Percentiles rank a stretch among this genome's conserved stretches.
phyloP scores from a whole-genome alignment of 176 grass and related monocot genomes.

The Hsuehochloa calcarea region DNA sequence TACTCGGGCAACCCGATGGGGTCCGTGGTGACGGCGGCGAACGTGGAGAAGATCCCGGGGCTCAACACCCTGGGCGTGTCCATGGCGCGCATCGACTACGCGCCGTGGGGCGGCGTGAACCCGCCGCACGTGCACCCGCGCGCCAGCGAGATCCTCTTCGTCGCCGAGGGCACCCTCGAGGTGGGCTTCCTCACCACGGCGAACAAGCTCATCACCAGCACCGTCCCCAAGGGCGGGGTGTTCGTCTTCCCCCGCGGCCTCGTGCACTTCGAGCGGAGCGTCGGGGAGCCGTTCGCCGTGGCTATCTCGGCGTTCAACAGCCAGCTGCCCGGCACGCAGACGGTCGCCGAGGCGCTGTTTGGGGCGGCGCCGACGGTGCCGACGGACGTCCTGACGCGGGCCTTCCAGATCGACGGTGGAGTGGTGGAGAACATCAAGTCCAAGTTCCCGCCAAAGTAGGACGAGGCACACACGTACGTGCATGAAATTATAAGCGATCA shows the following conservation, averaged over 20 bases:
- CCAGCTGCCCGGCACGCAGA: constrained; percentile 53
- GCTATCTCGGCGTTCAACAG: constrained; percentile 55
- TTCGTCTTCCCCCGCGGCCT: constrained; percentile 68
- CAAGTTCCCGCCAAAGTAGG: constrained; percentile 23
- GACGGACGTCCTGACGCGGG: constrained; percentile 26
- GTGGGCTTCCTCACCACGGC: constrained; percentile 50
- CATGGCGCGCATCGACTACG: constrained; percentile 62
- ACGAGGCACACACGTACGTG: not conserved
- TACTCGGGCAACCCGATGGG: constrained; percentile 48
- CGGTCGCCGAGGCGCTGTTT: constrained; percentile 40
- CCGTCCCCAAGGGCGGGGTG: constrained; percentile 41
- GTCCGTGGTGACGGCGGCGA: constrained; percentile 46
- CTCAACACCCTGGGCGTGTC: constrained; percentile 70
- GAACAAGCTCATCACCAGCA: constrained; percentile 30
- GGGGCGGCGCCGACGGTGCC: constrained; percentile 31
- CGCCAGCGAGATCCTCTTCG: no score
- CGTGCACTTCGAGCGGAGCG: constrained; percentile 57
- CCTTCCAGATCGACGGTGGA: constrained; percentile 41
- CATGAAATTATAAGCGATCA: not conserved
- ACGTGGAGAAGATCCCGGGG: constrained; percentile 46
- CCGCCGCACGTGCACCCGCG: no score
- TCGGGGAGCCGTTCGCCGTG: constrained; percentile 21
- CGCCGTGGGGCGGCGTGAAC: constrained; percentile 5
- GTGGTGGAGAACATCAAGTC: constrained; percentile 50
- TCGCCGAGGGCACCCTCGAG: constrained; percentile 23